These are phyloP conservation scores for Diaporthe citri DNA, from an alignment of 2,329 filamentous ascomycete genomes.

Conservation along the genomic window DNA sequence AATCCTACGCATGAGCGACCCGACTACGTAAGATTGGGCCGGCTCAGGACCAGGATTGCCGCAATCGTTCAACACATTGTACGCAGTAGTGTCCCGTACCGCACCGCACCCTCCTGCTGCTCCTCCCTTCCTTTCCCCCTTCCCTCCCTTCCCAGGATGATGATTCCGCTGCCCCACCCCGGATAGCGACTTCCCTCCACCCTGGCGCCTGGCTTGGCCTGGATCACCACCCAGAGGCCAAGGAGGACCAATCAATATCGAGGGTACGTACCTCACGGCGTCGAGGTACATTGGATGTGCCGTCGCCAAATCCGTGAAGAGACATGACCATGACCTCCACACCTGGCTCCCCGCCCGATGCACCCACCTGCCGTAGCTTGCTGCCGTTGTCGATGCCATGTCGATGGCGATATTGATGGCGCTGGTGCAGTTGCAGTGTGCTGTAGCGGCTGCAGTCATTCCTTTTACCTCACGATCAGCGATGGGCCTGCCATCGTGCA, in stretches of 20 bases:
- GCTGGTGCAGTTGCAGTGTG: neutral
- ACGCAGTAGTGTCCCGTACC: neutral
- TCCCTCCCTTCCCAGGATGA: constrained; percentile 6
- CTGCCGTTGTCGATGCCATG: constrained; percentile 9
- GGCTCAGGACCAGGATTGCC: neutral
- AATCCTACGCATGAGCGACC: constrained; percentile 4
- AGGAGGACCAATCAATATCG: neutral
- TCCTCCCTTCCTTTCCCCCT: neutral
- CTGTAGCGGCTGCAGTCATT: constrained; percentile 12
- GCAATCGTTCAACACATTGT: neutral
- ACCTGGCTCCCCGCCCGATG: neutral
- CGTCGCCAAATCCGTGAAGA: neutral
- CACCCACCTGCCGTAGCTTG: constrained; percentile 16
- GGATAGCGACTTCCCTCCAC: constrained; percentile 35
- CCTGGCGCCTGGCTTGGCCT: constrained; percentile 13
- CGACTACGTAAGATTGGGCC: constrained; percentile 25
- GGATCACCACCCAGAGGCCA: neutral
- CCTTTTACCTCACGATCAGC: neutral
- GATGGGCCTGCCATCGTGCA: neutral
- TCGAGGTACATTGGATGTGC: neutral
- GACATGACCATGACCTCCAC: constrained; percentile 13
- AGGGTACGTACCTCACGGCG: neutral
- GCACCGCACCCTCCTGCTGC: neutral
- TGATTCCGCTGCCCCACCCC: constrained; percentile 32
- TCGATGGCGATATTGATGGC: constrained; percentile 5